Evolutionary conservation across 176 grass and related monocot genomes (phyloP), one percentile per base, ranked within the genome.

Genomic region (Poa annua): DNA sequence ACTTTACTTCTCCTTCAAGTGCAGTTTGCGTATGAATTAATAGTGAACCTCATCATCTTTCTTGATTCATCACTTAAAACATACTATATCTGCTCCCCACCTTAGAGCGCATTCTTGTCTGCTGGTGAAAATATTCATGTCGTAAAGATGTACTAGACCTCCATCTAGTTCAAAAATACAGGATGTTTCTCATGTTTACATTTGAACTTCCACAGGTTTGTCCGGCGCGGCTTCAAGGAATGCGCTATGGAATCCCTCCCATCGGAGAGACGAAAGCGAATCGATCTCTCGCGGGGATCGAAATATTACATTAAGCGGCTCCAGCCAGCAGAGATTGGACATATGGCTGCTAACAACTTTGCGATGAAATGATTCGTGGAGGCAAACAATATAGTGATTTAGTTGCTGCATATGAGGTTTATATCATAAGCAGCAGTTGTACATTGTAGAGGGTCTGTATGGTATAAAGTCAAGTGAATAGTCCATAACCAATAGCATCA

Each of bases 221-320:
- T 93, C 70, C 88, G 92, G 36, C 90, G 96, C 21, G 96, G 96
- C 78, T 98, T 98, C 80, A 88, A 82, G 25, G 96, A 95, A 74
- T 98, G 96, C 62, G 86, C 85, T 15, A 87, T 93, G 7, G 90
- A 98, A 61, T 89, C 87, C 65, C 87, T 98, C 34, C 96, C 96
- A 7, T 63, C 26, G n/a, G 53, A 85, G 70, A 91, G 88, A 82
- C 89, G 87, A 88, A 90, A 90, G 80, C 82, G 80, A 21, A 98
- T 98, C 24, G 33, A 98, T 66, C 86, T 87, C 34, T 88, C 96
- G 2, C 90, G 90, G 21, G 96, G 96, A 70, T 95, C 96, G 4
- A 98, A 98, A 83, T 98, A 91, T 56, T 98, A 98, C 75, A 98
- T 90, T 20, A 98, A 98, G 71, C 68, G 4, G 44, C 82, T 98